A percentile compares a stretch with the other conserved stretches of the same genome.
phyloP scores from a whole-genome alignment of 1,139 yeast genomes.

The Kodamaea arcana region DNA sequence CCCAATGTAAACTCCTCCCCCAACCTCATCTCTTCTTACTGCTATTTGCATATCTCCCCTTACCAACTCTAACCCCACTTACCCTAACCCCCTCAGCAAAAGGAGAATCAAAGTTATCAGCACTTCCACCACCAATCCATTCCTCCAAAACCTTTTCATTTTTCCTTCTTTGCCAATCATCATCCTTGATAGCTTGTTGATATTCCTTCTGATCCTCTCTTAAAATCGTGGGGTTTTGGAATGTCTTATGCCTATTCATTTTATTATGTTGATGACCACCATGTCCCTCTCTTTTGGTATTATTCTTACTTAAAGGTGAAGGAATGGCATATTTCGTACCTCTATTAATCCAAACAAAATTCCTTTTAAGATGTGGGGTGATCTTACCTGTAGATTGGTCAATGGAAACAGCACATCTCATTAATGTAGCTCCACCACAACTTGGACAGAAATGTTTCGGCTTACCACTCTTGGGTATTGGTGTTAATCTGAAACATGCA shows the following conservation, averaged over 20 bases:
- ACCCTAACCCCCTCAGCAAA: slow-evolving; percentile 64
- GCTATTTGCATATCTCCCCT: slow-evolving; percentile 77
- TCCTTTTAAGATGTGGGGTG: slow-evolving; percentile 85
- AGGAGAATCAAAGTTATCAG: slow-evolving; percentile 88
- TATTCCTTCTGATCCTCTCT: slow-evolving; percentile 96
- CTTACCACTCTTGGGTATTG: slow-evolving; percentile 69
- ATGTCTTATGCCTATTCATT: slow-evolving; percentile 51
- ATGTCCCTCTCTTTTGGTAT: slow-evolving; percentile 59
- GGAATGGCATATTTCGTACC: slow-evolving; percentile 78
- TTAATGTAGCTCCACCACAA: slow-evolving; percentile 89
- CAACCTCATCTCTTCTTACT: slow-evolving; percentile 25
- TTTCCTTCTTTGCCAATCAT: slow-evolving; percentile 81
- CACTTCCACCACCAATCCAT: slow-evolving; percentile 94
- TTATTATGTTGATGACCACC: slow-evolving; percentile 70
- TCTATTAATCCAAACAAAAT: slow-evolving; percentile 90
- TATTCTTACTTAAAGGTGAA: slow-evolving; percentile 67
- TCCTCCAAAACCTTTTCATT: slow-evolving; percentile 81
- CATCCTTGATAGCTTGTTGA: slow-evolving; percentile 79
- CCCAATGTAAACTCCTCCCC: too few relatives aligned
- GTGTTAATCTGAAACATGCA: slow-evolving; percentile 84
- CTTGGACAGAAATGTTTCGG: slow-evolving; percentile 91
- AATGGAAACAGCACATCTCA: slow-evolving; percentile 87
- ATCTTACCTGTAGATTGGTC: slow-evolving; percentile 75
- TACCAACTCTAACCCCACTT: slow-evolving; percentile 74
- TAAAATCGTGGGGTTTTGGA: slow-evolving; percentile 54